Evolutionary conservation across 176 grass and related monocot species (phyloP).

Genomic region (Rhynchospora tenuis): DNA sequence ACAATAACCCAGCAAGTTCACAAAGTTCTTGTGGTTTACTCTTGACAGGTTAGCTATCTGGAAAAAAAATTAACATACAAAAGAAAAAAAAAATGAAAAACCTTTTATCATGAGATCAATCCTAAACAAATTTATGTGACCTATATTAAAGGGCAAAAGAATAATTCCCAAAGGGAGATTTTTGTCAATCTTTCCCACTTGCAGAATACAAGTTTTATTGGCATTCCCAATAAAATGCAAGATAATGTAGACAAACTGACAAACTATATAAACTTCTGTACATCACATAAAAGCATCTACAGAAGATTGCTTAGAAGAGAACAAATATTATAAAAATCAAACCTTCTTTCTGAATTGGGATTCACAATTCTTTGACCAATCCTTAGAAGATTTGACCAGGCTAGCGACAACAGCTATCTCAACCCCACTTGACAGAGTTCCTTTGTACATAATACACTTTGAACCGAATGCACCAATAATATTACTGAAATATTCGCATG

Average conservation of each 20-base stretch:
- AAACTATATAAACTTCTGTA: not conserved
- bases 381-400: conserved; percentile 38
- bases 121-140: not conserved
- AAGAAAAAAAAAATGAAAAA: not conserved
- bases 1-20: conserved; percentile 87
- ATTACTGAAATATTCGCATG: conserved; percentile 90
- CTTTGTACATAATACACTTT: conserved; percentile 71
- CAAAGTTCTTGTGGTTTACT: conserved; percentile 90
- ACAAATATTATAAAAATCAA: not conserved
- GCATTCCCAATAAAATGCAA: not conserved
- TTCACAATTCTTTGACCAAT: conserved; percentile 65
- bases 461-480: conserved; percentile 47
- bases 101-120: not conserved
- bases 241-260: not conserved
- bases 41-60: conserved; percentile 71
- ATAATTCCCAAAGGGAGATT: not conserved
- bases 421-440: conserved; percentile 66
- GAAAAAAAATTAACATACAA: conserved; percentile 10
- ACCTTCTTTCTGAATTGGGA: conserved; percentile 84
- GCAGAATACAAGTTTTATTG: not conserved
- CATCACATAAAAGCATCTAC: not conserved
- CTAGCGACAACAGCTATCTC: conserved; percentile 86
- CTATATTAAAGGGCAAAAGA: not conserved
- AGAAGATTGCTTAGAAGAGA: not conserved
- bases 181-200: not conserved